Percentiles rank a stretch among this genome's conserved stretches.
phyloP scores from a whole-genome alignment of 2,329 filamentous ascomycete species.

The Ceratocystiopsis minuta region DNA sequence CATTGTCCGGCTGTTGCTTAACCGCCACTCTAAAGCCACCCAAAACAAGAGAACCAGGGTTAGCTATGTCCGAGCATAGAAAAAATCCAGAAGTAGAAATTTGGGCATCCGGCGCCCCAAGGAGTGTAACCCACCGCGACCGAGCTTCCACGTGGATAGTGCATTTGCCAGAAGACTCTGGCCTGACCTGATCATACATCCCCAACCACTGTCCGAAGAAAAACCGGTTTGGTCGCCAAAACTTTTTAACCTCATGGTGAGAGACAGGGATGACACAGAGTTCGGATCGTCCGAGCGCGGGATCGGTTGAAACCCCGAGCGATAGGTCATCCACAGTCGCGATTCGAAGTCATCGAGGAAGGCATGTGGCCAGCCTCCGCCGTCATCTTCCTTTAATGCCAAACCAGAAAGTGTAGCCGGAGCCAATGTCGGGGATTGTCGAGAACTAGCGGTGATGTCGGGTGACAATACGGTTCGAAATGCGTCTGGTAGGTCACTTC shows the following conservation, averaged over 20 bases:
- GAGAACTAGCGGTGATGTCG: too few species aligned
- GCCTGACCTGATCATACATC: slow-evolving; percentile 95
- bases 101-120: too few species aligned
- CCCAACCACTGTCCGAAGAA: slow-evolving; percentile 89
- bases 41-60: too few species aligned
- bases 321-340: slow-evolving; percentile 89
- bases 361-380: slow-evolving; percentile 57
- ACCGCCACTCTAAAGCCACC: too few species aligned
- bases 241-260: slow-evolving; percentile 68
- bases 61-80: too few species aligned
- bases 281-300: slow-evolving; percentile 59
- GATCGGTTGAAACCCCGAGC: slow-evolving; percentile 71
- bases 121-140: slow-evolving; percentile 43
- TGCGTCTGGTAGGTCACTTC: too few species aligned
- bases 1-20: too few species aligned
- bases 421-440: slow-evolving; percentile 6
- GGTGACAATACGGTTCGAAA: too few species aligned
- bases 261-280: slow-evolving; percentile 53
- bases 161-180: slow-evolving; percentile 86
- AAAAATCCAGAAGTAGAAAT: too few species aligned
- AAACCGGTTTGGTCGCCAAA: slow-evolving; percentile 67
- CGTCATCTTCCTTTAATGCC: slow-evolving; percentile 21
- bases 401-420: slow-evolving; percentile 31
- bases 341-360: slow-evolving; percentile 92
- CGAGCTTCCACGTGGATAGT: slow-evolving; percentile 51